Evolutionary conservation across 2,329 filamentous ascomycete genomes (phyloP).

Genomic region (Scopulariopsis brevicaulis): DNA sequence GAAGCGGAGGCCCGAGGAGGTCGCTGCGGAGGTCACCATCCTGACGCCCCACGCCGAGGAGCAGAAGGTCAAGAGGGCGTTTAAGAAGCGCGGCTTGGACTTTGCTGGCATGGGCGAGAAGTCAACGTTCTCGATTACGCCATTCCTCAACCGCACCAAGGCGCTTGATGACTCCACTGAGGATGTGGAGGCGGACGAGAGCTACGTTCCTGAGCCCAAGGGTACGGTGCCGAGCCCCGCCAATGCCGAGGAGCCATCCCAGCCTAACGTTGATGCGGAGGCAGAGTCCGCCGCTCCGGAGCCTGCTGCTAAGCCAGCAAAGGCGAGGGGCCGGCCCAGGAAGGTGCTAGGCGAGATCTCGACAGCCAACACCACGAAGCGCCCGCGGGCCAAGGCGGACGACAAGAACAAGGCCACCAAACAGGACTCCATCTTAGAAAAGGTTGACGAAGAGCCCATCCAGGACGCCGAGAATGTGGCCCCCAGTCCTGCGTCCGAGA

Average conservation of each 20-base stretch:
- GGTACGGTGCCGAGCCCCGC: slow-evolving; percentile 2
- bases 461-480: slow-evolving; percentile 18
- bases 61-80: slow-evolving; percentile 24
- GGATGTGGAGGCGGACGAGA: not conserved
- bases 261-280: slow-evolving; percentile 5
- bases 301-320: not conserved
- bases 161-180: slow-evolving; percentile 20
- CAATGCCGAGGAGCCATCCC: not conserved
- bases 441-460: slow-evolving; percentile 25
- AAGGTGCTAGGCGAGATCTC: slow-evolving; percentile 6
- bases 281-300: not conserved
- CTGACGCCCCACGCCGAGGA: slow-evolving; percentile 33
- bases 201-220: not conserved
- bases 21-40: slow-evolving; percentile 30
- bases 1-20: slow-evolving; percentile 34
- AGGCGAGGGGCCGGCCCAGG: slow-evolving; percentile 4
- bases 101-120: slow-evolving; percentile 61
- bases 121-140: slow-evolving; percentile 87
- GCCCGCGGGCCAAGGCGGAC: slow-evolving; percentile 1
- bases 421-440: slow-evolving; percentile 16
- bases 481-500: slow-evolving; percentile 6
- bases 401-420: slow-evolving; percentile 6
- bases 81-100: slow-evolving; percentile 46
- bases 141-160: slow-evolving; percentile 72
- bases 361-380: not conserved